These are phyloP conservation scores for Kalaharituber pfeilii DNA, from an alignment of 2,329 filamentous ascomycete genomes.

Conservation along the genomic window DNA sequence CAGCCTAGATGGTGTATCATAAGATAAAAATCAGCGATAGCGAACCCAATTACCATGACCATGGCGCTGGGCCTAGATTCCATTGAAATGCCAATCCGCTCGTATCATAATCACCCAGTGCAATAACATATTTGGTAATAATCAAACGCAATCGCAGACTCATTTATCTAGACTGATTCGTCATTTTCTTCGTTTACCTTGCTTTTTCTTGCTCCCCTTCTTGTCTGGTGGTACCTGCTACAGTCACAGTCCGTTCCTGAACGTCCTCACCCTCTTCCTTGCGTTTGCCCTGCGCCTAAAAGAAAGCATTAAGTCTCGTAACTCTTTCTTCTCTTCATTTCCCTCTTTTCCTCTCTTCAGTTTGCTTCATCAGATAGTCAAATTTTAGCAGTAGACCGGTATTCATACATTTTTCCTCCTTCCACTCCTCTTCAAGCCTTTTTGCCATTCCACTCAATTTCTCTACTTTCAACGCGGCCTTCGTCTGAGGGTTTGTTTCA, in stretches of 20 bases:
- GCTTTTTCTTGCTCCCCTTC: conserved; percentile 28
- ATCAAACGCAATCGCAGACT: too few species aligned
- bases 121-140: too few species aligned
- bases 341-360: conserved; percentile 46
- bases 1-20: too few species aligned
- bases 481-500: conserved; percentile 49
- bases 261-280: conserved; percentile 56
- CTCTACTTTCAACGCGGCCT: conserved; percentile 47
- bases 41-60: too few species aligned
- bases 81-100: too few species aligned
- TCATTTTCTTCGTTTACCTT: conserved; percentile 34
- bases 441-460: conserved; percentile 63
- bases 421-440: conserved; percentile 54
- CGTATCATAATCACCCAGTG: too few species aligned
- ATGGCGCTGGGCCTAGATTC: too few species aligned
- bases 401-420: conserved; percentile 74
- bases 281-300: conserved; percentile 65
- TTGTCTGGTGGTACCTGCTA: conserved; percentile 40
- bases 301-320: conserved; percentile 76
- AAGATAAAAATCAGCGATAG: too few species aligned
- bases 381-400: conserved; percentile 71
- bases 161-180: too few species aligned
- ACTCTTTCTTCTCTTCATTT: conserved; percentile 64
- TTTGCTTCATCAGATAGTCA: conserved; percentile 44
- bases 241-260: conserved; percentile 51